phyloP scores from a whole-genome alignment of 2,329 filamentous ascomycete genomes.

The Trichoderma brevicompactum region DNA sequence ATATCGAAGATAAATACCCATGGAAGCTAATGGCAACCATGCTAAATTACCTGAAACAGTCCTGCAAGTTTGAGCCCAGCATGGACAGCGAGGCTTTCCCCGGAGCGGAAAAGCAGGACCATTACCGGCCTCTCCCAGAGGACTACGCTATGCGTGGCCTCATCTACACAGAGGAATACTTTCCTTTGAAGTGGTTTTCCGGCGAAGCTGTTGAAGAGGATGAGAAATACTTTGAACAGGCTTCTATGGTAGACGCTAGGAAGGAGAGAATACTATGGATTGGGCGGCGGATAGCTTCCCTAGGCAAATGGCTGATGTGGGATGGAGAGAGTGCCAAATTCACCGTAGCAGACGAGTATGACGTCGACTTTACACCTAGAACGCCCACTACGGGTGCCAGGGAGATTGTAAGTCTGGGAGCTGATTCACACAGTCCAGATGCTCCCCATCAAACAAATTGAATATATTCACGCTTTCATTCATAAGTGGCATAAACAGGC shows the following conservation, averaged over 20 bases:
- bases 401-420: constrained; percentile 4
- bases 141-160: constrained; percentile 70
- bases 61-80: constrained; percentile 38
- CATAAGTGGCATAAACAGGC: too few species aligned
- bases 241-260: constrained; percentile 61
- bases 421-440: not conserved
- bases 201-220: constrained; percentile 67
- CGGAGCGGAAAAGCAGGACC: constrained; percentile 46
- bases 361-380: constrained; percentile 38
- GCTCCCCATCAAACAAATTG: not conserved
- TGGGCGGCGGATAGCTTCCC: constrained; percentile 52
- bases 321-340: constrained; percentile 47
- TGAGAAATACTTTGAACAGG: constrained; percentile 65
- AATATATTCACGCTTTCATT: not conserved
- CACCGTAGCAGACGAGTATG: constrained; percentile 43
- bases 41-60: constrained; percentile 45
- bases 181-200: constrained; percentile 62
- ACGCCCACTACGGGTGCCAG: not conserved
- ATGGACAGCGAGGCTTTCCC: constrained; percentile 55
- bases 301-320: constrained; percentile 53
- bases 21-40: constrained; percentile 53
- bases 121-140: constrained; percentile 65
- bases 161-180: constrained; percentile 63
- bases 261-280: constrained; percentile 64
- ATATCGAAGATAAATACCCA: constrained; percentile 52